Evolutionary conservation across 2,329 filamentous ascomycete species (phyloP).

Genomic region (Thermoascus crustaceus): DNA sequence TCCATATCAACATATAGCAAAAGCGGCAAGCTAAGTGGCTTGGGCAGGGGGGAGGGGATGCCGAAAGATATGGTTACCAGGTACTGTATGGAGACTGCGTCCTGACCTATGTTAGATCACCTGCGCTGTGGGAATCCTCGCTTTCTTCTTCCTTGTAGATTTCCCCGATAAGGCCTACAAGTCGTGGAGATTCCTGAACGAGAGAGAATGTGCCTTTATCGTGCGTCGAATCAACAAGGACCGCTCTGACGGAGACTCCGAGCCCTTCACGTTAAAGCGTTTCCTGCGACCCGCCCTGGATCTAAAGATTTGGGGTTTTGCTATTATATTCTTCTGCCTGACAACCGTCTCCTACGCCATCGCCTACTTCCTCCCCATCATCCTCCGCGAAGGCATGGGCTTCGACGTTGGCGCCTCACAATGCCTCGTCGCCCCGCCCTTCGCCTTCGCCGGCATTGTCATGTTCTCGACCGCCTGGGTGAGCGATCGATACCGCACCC

Average conservation of each 20-base stretch:
- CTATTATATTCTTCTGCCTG: slow-evolving; percentile 47
- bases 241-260: slow-evolving; percentile 42
- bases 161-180: slow-evolving; percentile 27
- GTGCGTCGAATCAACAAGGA: slow-evolving; percentile 46
- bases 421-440: slow-evolving; percentile 64
- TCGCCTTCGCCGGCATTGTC: slow-evolving; percentile 55
- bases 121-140: too few species aligned
- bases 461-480: slow-evolving; percentile 54
- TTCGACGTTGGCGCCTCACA: slow-evolving; percentile 58
- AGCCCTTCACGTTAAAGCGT: slow-evolving; percentile 40
- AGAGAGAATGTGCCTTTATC: slow-evolving; percentile 40
- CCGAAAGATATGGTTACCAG: too few species aligned
- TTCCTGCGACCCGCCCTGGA: slow-evolving; percentile 43
- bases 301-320: slow-evolving; percentile 49
- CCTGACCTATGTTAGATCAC: too few species aligned
- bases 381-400: slow-evolving; percentile 55
- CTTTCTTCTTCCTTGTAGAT: too few species aligned
- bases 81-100: too few species aligned
- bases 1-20: too few species aligned
- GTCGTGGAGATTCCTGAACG: slow-evolving; percentile 27
- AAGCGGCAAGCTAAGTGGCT: too few species aligned
- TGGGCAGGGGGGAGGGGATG: too few species aligned
- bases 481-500: slow-evolving; percentile 58
- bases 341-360: slow-evolving; percentile 71
- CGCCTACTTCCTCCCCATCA: slow-evolving; percentile 71